Evolutionary conservation across 345 rosid genomes (phyloP).

Genomic region (Citrus maxima): DNA sequence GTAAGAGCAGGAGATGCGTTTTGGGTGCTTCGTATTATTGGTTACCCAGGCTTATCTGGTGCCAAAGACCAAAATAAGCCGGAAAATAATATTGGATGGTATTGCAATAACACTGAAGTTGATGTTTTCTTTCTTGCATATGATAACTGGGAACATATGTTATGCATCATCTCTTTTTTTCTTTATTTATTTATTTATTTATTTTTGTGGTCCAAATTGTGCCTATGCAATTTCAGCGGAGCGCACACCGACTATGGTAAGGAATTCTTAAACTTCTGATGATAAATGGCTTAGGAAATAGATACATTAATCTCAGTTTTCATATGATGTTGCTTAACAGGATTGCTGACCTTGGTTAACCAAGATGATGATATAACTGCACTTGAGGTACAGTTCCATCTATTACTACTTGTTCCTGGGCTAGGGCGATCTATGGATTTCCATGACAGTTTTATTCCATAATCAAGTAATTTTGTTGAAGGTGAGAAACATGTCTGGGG

Average conservation of each 20-base stretch:
- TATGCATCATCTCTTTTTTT: neutral
- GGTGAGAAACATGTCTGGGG: conserved; percentile 76
- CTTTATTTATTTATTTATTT: neutral
- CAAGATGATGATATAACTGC: conserved; percentile 84
- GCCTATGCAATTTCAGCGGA: conserved; percentile 46
- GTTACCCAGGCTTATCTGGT: conserved; percentile 58
- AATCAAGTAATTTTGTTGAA: conserved; percentile 22
- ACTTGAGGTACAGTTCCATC: conserved; percentile 49
- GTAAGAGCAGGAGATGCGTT: conserved; percentile 74
- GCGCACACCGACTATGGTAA: conserved; percentile 92
- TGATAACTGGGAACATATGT: neutral
- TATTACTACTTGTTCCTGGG: neutral
- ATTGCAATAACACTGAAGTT: conserved; percentile 19
- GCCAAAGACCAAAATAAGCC: conserved; percentile 30
- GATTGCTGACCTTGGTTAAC: conserved; percentile 76
- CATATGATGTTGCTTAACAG: conserved; percentile 21
- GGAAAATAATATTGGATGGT: conserved; percentile 81
- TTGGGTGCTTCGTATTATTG: conserved; percentile 82
- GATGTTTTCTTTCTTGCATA: neutral
- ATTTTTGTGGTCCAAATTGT: neutral
- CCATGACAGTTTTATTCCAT: no score
- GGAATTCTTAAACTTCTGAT: conserved; percentile 5
- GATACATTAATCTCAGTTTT: neutral
- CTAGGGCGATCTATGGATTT: neutral
- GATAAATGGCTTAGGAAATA: neutral